Conservation (phyloP, 805 yeast species). For the Hanseniaspora lindneri region DNA sequence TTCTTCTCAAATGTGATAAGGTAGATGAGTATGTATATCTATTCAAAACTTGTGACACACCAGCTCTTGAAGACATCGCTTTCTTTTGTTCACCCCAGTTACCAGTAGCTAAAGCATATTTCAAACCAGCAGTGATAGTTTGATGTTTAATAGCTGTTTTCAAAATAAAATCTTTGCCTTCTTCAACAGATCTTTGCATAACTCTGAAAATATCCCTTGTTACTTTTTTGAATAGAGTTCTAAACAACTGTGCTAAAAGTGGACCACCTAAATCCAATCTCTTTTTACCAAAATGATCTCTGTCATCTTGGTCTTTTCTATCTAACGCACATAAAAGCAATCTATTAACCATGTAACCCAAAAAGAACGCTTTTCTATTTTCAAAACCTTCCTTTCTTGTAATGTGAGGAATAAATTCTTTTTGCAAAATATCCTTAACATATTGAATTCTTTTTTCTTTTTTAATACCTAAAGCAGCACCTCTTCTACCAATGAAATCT, state of each 20-base stretch:
- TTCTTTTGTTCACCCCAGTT: slow-evolving; percentile 99
- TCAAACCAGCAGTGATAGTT: slow-evolving; percentile 92
- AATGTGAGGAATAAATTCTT: slow-evolving; percentile 92
- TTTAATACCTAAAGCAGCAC: slow-evolving; percentile 89
- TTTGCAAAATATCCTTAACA: slow-evolving; percentile 91
- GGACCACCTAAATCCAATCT: slow-evolving; percentile 99
- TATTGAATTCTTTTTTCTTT: slow-evolving; percentile 96
- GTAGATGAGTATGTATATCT: slow-evolving; percentile 98
- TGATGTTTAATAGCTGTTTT: slow-evolving; percentile 94
- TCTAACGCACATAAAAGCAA: slow-evolving; percentile 89
- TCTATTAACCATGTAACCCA: slow-evolving; percentile 96
- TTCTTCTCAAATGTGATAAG: slow-evolving; percentile 93
- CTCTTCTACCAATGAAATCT: slow-evolving; percentile 97
- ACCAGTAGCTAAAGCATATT: slow-evolving; percentile 97
- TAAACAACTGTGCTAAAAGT: slow-evolving; percentile 83
- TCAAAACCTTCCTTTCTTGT: slow-evolving; percentile 96
- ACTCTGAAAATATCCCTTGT: slow-evolving; percentile 95
- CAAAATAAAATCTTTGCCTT: slow-evolving; percentile 91
- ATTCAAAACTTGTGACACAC: slow-evolving; percentile 96
- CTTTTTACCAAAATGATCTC: slow-evolving; percentile 98
- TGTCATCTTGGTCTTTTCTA: slow-evolving; percentile 95
- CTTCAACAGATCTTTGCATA: slow-evolving; percentile 98
- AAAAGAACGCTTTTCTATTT: slow-evolving; percentile 88
- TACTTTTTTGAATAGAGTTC: slow-evolving; percentile 83
- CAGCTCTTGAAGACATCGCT: slow-evolving; percentile 97